Evolutionary conservation across 164 flowering plant species (phyloP).

Genomic region (Vitis labrusca): DNA sequence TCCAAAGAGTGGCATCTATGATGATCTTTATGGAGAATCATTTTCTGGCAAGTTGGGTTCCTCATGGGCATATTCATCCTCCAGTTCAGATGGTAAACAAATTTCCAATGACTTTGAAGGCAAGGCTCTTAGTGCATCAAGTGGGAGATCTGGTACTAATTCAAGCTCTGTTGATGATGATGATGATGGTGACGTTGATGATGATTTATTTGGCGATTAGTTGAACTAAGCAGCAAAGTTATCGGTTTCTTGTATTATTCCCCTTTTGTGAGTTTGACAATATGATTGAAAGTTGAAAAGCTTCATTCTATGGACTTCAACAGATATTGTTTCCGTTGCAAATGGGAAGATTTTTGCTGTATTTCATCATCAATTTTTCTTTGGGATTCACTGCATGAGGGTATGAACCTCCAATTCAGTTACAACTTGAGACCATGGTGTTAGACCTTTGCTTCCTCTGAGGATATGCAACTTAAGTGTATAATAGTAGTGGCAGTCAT

Average conservation of each 20-base stretch:
- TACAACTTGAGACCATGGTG: not conserved
- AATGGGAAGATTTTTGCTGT: constrained; percentile 20
- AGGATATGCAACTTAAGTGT: not conserved
- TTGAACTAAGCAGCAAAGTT: constrained; percentile 4
- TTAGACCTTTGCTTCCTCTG: not conserved
- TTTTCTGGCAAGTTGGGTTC: constrained; percentile 69
- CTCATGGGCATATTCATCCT: constrained; percentile 77
- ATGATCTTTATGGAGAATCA: constrained; percentile 88
- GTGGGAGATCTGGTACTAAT: constrained; percentile 23
- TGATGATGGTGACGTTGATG: constrained; percentile 47
- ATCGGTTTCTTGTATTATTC: not conserved
- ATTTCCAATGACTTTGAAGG: constrained; percentile 30
- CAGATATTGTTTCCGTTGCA: constrained; percentile 8
- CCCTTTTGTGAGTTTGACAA: constrained; percentile 8
- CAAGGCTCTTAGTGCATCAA: constrained; percentile 17
- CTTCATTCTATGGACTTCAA: not conserved
- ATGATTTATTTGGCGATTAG: constrained; percentile 81
- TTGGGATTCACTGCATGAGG: not conserved
- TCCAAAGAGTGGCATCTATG: constrained; percentile 75
- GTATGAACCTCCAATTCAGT: not conserved
- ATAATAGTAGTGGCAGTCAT: not conserved
- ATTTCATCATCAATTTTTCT: constrained; percentile 5
- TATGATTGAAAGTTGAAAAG: constrained; percentile 4
- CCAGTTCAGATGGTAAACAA: constrained; percentile 24
- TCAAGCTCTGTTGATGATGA: constrained; percentile 34